Evolutionary conservation across 2,329 filamentous ascomycete genomes (phyloP), one percentile per base, ranked within the genome.

Genomic region (Cladosporium halotolerans): DNA sequence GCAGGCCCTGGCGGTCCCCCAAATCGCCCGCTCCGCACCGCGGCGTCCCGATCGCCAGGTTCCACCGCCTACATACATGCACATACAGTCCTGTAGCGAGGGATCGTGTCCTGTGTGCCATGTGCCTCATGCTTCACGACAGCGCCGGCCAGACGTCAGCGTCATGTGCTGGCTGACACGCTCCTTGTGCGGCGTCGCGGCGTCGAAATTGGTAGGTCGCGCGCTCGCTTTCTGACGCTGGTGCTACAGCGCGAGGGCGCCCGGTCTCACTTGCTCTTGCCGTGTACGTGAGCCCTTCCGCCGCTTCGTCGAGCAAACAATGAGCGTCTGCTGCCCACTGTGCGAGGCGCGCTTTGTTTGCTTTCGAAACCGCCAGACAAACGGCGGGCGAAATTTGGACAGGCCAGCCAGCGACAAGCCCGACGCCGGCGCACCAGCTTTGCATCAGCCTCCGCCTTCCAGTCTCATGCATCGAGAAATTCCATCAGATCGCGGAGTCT

Each of bases 41-140:
- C 48, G 43, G 31, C 39, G 42, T 33, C 48, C 48, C 48, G 48
- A 51, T 40, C 42, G 48, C 48, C 40, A 51, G 48, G 48, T 51
- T 13, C 14, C 40, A 51, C 48, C 16, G 32, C 31, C 23, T 28
- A 28, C 23, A 28, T 28, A 7, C 23, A 28, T 28, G 7, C 7
- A 28, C 23, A 28, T 7, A 28, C 7, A 19, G 16, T 18, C 16
- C 9, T n/a, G 32, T 18, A 9, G 9, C 6, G n/a, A 11, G 9
- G 45, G 16, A 42, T 28, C 19, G 38, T 49, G 46, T 31, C 39
- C 42, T 43, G 48, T 51, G 48, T 39, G 48, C 48, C 48, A 51
- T 51, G 48, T 51, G 48, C 48, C 48, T 51, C 9, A 38, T 40
- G 48, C 48, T 51, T 11, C 48, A 51, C 48, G 18, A 36, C 40